phyloP scores from a whole-genome alignment of 257 asterid genomes.

The Capsicum chinense region DNA sequence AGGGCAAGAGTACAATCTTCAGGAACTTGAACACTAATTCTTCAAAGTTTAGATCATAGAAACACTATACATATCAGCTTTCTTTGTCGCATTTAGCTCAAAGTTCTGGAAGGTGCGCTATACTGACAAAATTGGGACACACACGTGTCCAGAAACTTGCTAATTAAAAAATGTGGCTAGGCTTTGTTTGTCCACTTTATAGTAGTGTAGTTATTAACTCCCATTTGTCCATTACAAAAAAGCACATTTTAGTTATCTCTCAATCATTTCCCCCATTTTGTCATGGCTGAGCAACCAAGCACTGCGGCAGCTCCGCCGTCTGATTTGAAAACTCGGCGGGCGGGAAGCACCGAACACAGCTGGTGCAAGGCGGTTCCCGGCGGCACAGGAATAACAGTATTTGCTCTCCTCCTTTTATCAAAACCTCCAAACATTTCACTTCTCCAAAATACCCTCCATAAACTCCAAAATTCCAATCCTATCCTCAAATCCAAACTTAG shows the following conservation, averaged over 20 bases:
- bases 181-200: not conserved
- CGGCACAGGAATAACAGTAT: constrained; percentile 84
- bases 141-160: no score
- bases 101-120: no score
- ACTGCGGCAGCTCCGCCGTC: constrained; percentile 21
- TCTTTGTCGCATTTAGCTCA: no score
- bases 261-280: no score
- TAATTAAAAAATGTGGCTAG: not conserved
- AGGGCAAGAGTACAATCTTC: no score
- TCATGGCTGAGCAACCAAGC: constrained; percentile 34
- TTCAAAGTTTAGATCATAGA: no score
- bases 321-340: constrained; percentile 51
- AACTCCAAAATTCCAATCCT: constrained; percentile 71
- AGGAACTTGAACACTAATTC: no score
- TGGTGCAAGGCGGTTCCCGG: constrained; percentile 95
- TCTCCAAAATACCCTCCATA: constrained; percentile 62
- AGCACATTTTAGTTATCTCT: not conserved
- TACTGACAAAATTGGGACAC: no score
- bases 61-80: no score
- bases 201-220: not conserved
- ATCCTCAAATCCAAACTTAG: constrained; percentile 79
- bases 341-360: constrained; percentile 78
- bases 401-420: constrained; percentile 71
- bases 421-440: constrained; percentile 49
- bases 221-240: not conserved